Base-by-base conservation (phyloP, 2,329 filamentous ascomycete species). In the Colletotrichum lini region DNA sequence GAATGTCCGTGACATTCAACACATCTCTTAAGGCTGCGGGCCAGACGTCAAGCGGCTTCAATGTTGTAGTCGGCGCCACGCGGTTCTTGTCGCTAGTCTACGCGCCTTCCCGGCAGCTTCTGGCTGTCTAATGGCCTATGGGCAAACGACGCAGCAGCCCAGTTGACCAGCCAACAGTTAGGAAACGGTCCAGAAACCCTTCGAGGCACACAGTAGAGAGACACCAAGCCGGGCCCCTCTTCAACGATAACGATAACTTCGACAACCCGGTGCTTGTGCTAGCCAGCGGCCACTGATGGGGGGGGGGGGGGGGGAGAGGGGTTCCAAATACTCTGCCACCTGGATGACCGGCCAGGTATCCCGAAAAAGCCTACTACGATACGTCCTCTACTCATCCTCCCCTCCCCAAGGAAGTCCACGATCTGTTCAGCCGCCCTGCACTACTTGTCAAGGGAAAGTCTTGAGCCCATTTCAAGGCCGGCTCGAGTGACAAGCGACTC, bases 1-100 rank as follows among this genome's bases (percentile, higher is more conserved):
- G n/a, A 50, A 61, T 67, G 64, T 71, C 64, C 64, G 68, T 44
- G n/a, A 23, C 42, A 38, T 26, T 10, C 57, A 13, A 13, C 35
- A 30, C 40, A 21, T 42, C n/a, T 62, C 54, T 35, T 9, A 35
- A 59, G 50, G 50, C 57, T 49, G 44, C 26, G 16, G 42, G 8
- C 44, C 40, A 45, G 49, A 23, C 42, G 44, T 45, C 26, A 57
- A 50, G 44, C 54, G 67, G 38, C 30, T 35, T 35, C 30, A 35
- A 9, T 35, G 30, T 35, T 35, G 30, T 35, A 42, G 21, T 45
- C 44, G 23, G 16, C 23, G 44, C 56, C 47, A 57, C 42, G 57
- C 38, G 64, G 50, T 45, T 61, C 45, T 10, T n/a, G n/a, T 38
- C 42, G 23, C 57, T 62, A 60, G 38, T 15, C 50, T 18, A 49